phyloP scores from a whole-genome alignment of 2,329 filamentous ascomycete species.

The Aureobasidium uvarum region DNA sequence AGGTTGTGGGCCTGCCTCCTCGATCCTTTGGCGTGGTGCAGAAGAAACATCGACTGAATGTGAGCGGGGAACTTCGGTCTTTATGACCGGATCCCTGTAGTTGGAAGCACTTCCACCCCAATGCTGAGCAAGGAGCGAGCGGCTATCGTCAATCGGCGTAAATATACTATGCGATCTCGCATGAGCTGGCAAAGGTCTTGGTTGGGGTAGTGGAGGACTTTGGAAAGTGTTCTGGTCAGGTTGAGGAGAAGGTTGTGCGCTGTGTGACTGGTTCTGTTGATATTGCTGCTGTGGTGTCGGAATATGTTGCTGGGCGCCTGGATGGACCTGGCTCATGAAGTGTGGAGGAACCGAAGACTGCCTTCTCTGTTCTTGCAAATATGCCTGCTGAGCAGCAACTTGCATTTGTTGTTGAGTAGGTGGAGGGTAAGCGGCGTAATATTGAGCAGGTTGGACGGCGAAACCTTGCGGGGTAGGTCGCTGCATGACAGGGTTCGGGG shows the following conservation, averaged over 20 bases:
- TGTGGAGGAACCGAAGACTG: slow-evolving; percentile 67
- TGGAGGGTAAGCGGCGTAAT: slow-evolving; percentile 33
- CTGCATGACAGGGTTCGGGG: slow-evolving; percentile 48
- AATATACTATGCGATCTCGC: slow-evolving; percentile 88
- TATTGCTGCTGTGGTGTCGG: slow-evolving; percentile 60
- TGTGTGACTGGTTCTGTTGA: slow-evolving; percentile 52
- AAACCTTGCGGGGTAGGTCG: slow-evolving; percentile 37
- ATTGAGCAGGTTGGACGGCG: slow-evolving; percentile 27
- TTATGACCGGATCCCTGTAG: slow-evolving; percentile 47
- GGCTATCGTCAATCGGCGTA: slow-evolving; percentile 91
- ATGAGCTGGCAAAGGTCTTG: slow-evolving; percentile 59
- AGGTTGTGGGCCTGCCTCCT: slow-evolving; percentile 48
- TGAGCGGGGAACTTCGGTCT: slow-evolving; percentile 52
- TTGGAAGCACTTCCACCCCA: slow-evolving; percentile 57
- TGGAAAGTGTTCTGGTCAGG: slow-evolving; percentile 54
- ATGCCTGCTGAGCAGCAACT: slow-evolving; percentile 52
- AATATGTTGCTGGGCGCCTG: slow-evolving; percentile 52
- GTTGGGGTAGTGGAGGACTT: slow-evolving; percentile 57
- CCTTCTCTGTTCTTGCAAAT: slow-evolving; percentile 72
- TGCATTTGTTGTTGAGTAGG: slow-evolving; percentile 55
- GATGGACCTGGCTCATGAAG: slow-evolving; percentile 44
- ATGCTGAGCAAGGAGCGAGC: slow-evolving; percentile 84
- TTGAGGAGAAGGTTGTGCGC: slow-evolving; percentile 50
- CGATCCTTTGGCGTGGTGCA: slow-evolving; percentile 49
- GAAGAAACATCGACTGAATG: slow-evolving; percentile 64